A percentile compares a stretch with the other conserved stretches of the same genome.
phyloP scores from a whole-genome alignment of 2,329 filamentous ascomycete genomes.

The Periconia digitata region DNA sequence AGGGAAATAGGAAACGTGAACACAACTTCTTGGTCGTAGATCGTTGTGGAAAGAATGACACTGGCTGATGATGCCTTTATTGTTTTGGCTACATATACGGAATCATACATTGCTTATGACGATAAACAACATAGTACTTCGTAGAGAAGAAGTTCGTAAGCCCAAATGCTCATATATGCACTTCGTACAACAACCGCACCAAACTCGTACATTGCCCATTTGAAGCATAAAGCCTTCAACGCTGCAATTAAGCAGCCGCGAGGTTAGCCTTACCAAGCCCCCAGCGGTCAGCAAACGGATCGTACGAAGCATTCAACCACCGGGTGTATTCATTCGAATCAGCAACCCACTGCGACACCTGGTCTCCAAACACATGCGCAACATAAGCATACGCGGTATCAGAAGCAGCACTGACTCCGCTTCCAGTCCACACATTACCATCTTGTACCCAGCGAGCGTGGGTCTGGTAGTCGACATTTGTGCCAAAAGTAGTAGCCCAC shows the following conservation, averaged over 20 bases:
- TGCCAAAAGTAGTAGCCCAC: conserved; percentile 46
- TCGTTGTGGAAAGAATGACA: no score
- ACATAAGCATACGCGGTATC: conserved; percentile 60
- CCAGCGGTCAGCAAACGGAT: conserved; percentile 53
- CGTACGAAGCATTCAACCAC: conserved; percentile 49
- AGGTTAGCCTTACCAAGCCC: neutral
- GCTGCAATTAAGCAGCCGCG: neutral
- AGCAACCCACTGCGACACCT: conserved; percentile 49
- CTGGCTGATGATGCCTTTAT: no score
- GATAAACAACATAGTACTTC: no score
- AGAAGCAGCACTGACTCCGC: conserved; percentile 62
- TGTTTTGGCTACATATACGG: no score
- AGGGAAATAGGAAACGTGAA: no score
- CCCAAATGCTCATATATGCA: no score
- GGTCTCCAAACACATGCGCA: conserved; percentile 52
- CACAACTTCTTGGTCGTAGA: no score
- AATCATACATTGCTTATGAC: no score
- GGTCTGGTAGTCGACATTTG: conserved; percentile 58
- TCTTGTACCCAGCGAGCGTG: conserved; percentile 66
- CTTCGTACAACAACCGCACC: no score
- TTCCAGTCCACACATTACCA: conserved; percentile 66
- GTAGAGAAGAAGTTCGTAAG: no score
- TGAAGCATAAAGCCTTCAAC: no score
- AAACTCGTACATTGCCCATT: no score
- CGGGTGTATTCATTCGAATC: conserved; percentile 59